Evolutionary conservation across 2,329 filamentous ascomycete species (phyloP).

Genomic region (Sclerotinia minor): DNA sequence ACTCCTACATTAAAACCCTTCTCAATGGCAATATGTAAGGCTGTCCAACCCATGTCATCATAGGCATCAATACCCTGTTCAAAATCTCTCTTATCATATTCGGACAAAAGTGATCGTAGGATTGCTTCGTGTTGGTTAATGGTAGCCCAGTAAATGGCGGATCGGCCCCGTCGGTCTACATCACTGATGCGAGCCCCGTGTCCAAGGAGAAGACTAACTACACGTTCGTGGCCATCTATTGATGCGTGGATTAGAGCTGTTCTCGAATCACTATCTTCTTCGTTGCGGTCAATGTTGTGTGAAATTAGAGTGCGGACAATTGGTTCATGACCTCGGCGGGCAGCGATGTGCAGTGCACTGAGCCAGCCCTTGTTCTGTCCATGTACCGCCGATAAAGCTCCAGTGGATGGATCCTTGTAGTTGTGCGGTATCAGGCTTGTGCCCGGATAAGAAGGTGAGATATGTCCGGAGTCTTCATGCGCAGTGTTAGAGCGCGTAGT

Average conservation of each 20-base stretch:
- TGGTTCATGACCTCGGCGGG: neutral
- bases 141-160: neutral
- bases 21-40: slow-evolving; percentile 28
- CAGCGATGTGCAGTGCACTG: slow-evolving; percentile 1
- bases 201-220: slow-evolving; percentile 5
- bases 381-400: neutral
- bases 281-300: slow-evolving; percentile 1
- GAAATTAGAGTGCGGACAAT: neutral
- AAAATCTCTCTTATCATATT: neutral
- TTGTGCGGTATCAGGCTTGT: neutral
- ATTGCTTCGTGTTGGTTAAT: neutral
- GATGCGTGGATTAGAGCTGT: slow-evolving; percentile 5
- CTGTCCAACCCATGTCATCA: slow-evolving; percentile 28
- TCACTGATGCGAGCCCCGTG: slow-evolving; percentile 1
- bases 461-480: neutral
- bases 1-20: slow-evolving; percentile 27
- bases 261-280: neutral
- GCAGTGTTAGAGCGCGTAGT: neutral
- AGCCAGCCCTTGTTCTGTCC: neutral
- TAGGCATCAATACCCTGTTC: slow-evolving; percentile 21
- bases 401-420: neutral
- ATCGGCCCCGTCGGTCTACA: slow-evolving; percentile 2
- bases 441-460: neutral
- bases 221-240: neutral
- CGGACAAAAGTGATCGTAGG: neutral